A percentile compares a stretch with the other conserved stretches of the same genome.
phyloP scores from a whole-genome alignment of 768 basidiomycete species.

The Mycena rebaudengoi region DNA sequence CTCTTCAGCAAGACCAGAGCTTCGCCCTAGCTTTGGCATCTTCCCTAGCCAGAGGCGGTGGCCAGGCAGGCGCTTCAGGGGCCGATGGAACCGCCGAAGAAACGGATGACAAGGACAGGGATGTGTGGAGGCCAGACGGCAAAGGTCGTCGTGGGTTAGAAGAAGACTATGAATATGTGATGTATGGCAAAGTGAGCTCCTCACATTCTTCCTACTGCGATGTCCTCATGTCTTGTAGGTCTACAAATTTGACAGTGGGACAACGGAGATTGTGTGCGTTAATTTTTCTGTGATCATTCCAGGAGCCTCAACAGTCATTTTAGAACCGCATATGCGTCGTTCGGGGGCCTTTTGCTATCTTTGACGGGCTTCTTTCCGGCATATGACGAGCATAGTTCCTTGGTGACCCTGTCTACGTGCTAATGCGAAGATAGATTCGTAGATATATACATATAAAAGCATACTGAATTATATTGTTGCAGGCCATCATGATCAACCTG shows the following conservation, averaged over 20 bases:
- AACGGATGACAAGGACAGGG: constrained; percentile 73
- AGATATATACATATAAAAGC: constrained; percentile 6
- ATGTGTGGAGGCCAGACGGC: constrained; percentile 87
- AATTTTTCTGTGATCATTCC: constrained; percentile 35
- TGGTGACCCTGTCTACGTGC: constrained; percentile 90
- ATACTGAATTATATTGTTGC: constrained; percentile 20
- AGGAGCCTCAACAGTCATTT: constrained; percentile 19
- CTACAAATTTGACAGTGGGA: constrained; percentile 94
- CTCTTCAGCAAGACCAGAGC: constrained; percentile 69
- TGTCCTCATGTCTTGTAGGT: constrained; percentile 59
- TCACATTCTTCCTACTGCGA: not conserved
- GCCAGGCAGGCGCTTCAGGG: constrained; percentile 49
- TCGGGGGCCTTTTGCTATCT: constrained; percentile 95
- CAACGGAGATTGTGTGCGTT: constrained; percentile 81
- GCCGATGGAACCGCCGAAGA: constrained; percentile 62
- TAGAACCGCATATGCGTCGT: constrained; percentile 96
- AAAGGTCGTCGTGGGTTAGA: constrained; percentile 85
- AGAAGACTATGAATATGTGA: constrained; percentile 98
- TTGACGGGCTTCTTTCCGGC: constrained; percentile 91
- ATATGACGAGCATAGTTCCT: constrained; percentile 92
- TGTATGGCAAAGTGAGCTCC: constrained; percentile 90
- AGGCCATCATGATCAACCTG: constrained; percentile 26
- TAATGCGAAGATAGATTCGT: constrained; percentile 74
- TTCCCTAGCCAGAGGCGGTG: constrained; percentile 70
- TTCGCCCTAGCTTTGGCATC: constrained; percentile 90